These are phyloP conservation scores for Periconia macrospinosa DNA, from an alignment of 2,329 filamentous ascomycete species.

Conservation along the genomic window DNA sequence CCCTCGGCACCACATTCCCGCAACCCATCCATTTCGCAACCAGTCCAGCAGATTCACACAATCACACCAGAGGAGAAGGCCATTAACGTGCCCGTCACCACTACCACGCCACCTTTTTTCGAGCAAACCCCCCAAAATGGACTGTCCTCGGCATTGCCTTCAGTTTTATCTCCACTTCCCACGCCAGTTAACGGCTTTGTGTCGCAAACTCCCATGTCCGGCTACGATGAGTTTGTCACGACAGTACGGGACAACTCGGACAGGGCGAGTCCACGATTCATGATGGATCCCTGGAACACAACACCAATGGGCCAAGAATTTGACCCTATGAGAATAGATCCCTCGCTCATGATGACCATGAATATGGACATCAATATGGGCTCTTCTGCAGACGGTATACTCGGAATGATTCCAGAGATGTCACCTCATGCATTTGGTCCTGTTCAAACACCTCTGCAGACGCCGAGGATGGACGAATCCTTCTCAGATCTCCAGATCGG, in stretches of 20 bases:
- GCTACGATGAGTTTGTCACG: conserved; percentile 50
- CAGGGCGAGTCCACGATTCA: conserved; percentile 49
- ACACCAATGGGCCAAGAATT: conserved; percentile 50
- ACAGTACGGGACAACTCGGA: conserved; percentile 46
- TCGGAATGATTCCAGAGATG: conserved; percentile 51
- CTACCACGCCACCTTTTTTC: conserved; percentile 41
- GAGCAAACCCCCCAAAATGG: conserved; percentile 44
- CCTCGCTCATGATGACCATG: conserved; percentile 50
- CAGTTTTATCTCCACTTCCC: conserved; percentile 42
- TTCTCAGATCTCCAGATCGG: conserved; percentile 52
- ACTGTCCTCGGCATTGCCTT: conserved; percentile 25
- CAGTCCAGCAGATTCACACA: conserved; percentile 33
- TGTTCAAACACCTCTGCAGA: conserved; percentile 51
- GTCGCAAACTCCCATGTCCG: conserved; percentile 49
- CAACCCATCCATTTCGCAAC: conserved; percentile 36
- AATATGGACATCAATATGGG: conserved; percentile 49
- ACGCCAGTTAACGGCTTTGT: conserved; percentile 46
- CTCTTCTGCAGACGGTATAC: conserved; percentile 43
- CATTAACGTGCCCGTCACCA: conserved; percentile 27
- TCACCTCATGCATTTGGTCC: conserved; percentile 41
- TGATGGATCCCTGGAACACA: conserved; percentile 52
- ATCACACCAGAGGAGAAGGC: conserved; percentile 37
- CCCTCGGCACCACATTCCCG: conserved; percentile 33
- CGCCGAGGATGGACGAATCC: conserved; percentile 50
- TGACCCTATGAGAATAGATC: conserved; percentile 48